Evolutionary conservation across 352 stramenopile species (phyloP).

Genomic region (Pythium folliculosum): DNA sequence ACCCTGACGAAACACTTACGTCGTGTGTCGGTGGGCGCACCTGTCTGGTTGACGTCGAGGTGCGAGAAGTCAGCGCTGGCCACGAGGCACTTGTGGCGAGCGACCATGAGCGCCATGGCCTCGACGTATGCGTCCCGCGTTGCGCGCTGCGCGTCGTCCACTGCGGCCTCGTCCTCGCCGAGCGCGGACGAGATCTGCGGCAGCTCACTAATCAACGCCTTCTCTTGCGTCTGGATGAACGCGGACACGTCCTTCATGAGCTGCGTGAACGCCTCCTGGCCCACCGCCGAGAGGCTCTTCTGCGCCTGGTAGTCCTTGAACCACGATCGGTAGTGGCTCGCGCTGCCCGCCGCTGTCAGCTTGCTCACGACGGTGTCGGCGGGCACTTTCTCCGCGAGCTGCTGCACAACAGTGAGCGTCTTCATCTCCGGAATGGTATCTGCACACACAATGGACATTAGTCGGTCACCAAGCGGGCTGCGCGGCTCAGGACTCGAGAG

Average conservation of each 20-base stretch:
- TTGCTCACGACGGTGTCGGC: constrained; percentile 4
- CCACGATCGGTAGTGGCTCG: constrained; percentile 18
- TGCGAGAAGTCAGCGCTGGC: constrained; percentile 45
- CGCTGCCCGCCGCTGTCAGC: constrained; percentile 3
- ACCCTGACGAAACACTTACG: too few relatives aligned
- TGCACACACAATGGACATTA: constrained; percentile 4
- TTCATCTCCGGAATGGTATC: constrained; percentile 54
- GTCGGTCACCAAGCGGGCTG: background rate
- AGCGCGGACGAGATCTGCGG: constrained; percentile 40
- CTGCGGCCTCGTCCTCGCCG: constrained; percentile 33
- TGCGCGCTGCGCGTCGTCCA: constrained; percentile 16
- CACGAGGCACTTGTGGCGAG: constrained; percentile 55
- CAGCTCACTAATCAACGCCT: constrained; percentile 38
- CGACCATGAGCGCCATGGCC: constrained; percentile 62
- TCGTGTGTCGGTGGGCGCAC: constrained; percentile 25
- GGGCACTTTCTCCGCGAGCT: constrained; percentile 33
- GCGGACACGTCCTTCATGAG: constrained; percentile 46
- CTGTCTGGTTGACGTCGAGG: constrained; percentile 68
- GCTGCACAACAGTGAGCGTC: constrained; percentile 57
- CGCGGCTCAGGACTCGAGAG: background rate
- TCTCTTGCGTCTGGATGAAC: constrained; percentile 50
- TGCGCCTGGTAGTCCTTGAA: constrained; percentile 21
- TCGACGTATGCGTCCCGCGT: constrained; percentile 47
- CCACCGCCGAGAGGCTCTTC: constrained; percentile 19
- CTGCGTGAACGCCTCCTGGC: constrained; percentile 41